Evolutionary conservation across 805 yeast genomes (phyloP), one percentile per base, ranked within the genome.

Genomic region (Ogataea nitratoaversa): DNA sequence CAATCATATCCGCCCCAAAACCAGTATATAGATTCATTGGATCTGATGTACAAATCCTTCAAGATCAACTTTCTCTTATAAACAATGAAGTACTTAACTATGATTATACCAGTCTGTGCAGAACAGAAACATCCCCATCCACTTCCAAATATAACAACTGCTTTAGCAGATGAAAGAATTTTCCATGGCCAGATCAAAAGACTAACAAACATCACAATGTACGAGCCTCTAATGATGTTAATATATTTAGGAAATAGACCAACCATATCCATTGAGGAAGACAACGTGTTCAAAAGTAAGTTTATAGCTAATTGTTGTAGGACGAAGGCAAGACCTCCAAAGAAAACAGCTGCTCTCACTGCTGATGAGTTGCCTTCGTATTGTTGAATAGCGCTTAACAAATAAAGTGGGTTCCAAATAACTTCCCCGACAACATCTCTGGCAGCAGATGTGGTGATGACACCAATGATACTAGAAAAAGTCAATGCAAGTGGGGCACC

Each of bases 111-210:
- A 6, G 87, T 84, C 54, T 84, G 80, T 13, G 90, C 77, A n/a
- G 86, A 78, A 43, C 84, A 65, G 69, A 84, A 83, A 16, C 82
- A 82, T 0, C 88, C 70, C 57, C 82, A 84, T 1, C 90, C 87
- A 25, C 81, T 70, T 40, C 84, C 67, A 52, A 83, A 82, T 7
- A 55, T 56, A 27, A 63, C 50, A 48, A 70, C 68, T 8, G 53
- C 54, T 5, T 64, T 50, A 2, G 72, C 59, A 20, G 65, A 53
- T 32, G 63, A 55, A 22, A 60, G 56, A 22, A 69, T 54, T 28
- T 54, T 55, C 75, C 75, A 70, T 9, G 75, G 75, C 43, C 64
- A 66, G 23, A 60, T 48, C 11, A 54, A 57, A 58, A 65, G 59
- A 4, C 68, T 57, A 18, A 63, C 46, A 33, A 54, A 37, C 24